Conservation (phyloP, 2,329 filamentous ascomycete genomes). For the Chaetomium olivaceum region DNA sequence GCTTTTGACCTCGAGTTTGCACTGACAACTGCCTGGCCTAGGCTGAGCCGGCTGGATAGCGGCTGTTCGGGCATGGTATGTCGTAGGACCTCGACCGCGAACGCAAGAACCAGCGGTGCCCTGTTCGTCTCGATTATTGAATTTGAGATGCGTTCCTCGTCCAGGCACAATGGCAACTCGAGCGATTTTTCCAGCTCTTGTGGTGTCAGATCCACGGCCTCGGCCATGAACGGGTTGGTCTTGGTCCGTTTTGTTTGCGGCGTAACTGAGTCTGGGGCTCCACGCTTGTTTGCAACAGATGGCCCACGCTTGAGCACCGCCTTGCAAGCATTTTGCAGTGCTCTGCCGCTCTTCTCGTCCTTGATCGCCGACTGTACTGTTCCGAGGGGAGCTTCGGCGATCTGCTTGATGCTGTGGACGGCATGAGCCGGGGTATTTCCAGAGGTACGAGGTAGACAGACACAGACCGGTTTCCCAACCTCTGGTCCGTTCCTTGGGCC, state of each 20-base stretch:
- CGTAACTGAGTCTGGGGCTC: constrained; percentile 30
- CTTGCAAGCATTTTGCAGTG: constrained; percentile 57
- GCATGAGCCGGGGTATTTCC: constrained; percentile 13
- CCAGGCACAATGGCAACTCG: constrained; percentile 55
- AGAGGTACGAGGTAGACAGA: not conserved
- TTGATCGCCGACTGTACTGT: constrained; percentile 49
- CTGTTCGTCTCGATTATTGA: constrained; percentile 71
- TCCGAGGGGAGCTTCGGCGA: constrained; percentile 50
- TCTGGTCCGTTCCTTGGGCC: not conserved
- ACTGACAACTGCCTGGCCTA: constrained; percentile 82
- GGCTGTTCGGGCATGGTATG: constrained; percentile 86
- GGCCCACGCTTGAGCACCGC: constrained; percentile 47
- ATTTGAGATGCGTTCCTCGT: constrained; percentile 60
- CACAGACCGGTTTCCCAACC: not conserved
- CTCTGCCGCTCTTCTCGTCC: constrained; percentile 52
- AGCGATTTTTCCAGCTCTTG: constrained; percentile 65
- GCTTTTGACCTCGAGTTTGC: constrained; percentile 78
- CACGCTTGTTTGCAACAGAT: constrained; percentile 36
- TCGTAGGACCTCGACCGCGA: constrained; percentile 70
- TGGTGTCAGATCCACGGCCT: constrained; percentile 45
- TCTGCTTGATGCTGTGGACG: constrained; percentile 52
- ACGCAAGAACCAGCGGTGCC: constrained; percentile 79
- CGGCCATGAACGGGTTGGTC: constrained; percentile 35
- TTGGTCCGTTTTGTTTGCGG: constrained; percentile 40
- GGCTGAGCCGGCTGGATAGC: constrained; percentile 75